Evolutionary conservation across 2,329 filamentous ascomycete genomes (phyloP).

Genomic region (Rhynchosporium agropyri): DNA sequence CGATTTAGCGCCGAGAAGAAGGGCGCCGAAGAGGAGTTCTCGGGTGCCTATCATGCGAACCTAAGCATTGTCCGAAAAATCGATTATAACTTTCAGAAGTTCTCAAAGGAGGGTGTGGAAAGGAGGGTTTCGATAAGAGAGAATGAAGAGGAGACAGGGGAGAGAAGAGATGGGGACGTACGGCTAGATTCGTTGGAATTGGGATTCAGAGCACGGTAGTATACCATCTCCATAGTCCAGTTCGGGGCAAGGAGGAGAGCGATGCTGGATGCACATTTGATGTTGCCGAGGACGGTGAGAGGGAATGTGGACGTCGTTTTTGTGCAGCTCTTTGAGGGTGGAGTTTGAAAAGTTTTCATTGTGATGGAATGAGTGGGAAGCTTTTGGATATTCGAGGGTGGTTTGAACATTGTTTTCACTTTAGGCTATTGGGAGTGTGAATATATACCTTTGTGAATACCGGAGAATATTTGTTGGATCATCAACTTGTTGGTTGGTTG

Average conservation of each 20-base stretch:
- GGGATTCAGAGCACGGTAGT: slow-evolving; percentile 1
- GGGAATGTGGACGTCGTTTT: slow-evolving; percentile 3
- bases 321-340: background rate
- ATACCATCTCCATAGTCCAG: background rate
- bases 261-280: background rate
- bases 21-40: slow-evolving; percentile 18
- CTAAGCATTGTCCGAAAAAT: background rate
- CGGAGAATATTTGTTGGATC: no score
- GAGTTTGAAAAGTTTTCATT: background rate
- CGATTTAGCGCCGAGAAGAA: slow-evolving; percentile 18
- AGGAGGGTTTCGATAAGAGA: background rate
- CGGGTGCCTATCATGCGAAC: slow-evolving; percentile 17
- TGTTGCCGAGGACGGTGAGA: slow-evolving; percentile 19
- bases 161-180: background rate
- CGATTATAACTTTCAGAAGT: no score
- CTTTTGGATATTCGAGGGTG: background rate
- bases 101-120: background rate
- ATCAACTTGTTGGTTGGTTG: no score
- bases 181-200: slow-evolving; percentile 3
- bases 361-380: background rate
- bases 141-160: background rate
- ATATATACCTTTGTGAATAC: no score
- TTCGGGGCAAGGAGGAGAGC: background rate
- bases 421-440: no score
- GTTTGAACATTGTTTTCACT: background rate